Evolutionary conservation across 495 filamentous ascomycete genomes (phyloP).

Genomic region (Tuber borchii): DNA sequence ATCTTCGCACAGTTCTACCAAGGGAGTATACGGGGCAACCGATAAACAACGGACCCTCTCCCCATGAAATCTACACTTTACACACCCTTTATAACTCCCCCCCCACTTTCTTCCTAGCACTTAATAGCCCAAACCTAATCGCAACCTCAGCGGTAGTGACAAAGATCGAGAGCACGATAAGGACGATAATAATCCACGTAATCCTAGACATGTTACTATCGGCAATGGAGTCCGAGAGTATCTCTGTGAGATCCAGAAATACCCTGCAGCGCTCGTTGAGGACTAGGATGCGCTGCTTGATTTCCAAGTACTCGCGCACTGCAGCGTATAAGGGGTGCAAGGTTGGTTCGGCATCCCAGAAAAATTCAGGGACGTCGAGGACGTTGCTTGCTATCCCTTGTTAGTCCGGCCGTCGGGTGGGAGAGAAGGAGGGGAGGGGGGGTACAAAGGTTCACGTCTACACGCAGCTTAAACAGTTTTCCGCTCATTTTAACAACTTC

Average conservation of each 20-base stretch:
- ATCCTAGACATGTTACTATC: conserved; percentile 89
- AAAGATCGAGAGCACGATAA: conserved; percentile 82
- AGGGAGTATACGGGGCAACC: neutral
- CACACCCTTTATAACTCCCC: conserved; percentile 35
- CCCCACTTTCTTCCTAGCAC: conserved; percentile 44
- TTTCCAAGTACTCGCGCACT: conserved; percentile 95
- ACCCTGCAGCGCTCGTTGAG: conserved; percentile 95
- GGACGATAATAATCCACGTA: conserved; percentile 96
- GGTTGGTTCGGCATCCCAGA: conserved; percentile 95
- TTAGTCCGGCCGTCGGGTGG: neutral
- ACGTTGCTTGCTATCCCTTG: conserved; percentile 75
- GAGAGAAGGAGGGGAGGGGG: conserved; percentile 41
- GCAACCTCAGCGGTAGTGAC: conserved; percentile 87
- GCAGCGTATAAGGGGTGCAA: conserved; percentile 90
- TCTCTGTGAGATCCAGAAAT: conserved; percentile 93
- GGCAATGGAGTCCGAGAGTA: conserved; percentile 82
- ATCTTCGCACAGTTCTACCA: neutral
- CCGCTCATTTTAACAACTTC: conserved; percentile 91
- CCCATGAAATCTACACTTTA: neutral
- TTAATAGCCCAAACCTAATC: conserved; percentile 75
- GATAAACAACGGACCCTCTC: neutral
- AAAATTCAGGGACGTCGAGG: conserved; percentile 95
- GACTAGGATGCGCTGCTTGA: conserved; percentile 86
- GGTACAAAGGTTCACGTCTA: conserved; percentile 97
- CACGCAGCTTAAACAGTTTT: conserved; percentile 80